Evolutionary conservation across 2,329 filamentous ascomycete genomes (phyloP).

Genomic region (Coniosporium uncinatum): DNA sequence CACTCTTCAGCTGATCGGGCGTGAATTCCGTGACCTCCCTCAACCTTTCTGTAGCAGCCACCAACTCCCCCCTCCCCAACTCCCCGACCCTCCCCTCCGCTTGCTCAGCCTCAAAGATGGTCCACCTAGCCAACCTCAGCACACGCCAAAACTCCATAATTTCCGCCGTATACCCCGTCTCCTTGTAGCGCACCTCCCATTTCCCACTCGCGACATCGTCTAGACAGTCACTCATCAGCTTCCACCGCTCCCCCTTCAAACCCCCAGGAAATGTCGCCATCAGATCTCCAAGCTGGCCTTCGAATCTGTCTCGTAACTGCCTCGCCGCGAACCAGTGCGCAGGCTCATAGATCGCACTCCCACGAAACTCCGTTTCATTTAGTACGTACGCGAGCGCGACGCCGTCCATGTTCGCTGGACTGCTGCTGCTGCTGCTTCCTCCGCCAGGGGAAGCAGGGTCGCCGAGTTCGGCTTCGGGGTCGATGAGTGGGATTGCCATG

Average conservation of each 20-base stretch:
- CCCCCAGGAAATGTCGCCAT: background rate
- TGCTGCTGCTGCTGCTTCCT: too few relatives aligned
- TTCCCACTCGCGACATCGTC: background rate
- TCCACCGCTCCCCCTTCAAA: background rate
- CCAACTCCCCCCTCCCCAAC: background rate
- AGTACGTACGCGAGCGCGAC: constrained; percentile 6
- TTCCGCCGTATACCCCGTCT: background rate
- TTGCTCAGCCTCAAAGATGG: background rate
- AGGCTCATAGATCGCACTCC: constrained; percentile 1
- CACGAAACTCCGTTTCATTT: constrained; percentile 4
- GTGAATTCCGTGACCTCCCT: background rate
- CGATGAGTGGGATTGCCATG: constrained; percentile 13
- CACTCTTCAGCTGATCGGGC: background rate
- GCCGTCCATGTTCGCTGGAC: constrained; percentile 8
- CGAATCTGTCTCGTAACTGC: background rate
- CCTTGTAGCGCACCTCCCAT: background rate
- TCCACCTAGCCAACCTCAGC: background rate
- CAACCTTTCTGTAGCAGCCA: background rate
- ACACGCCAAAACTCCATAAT: background rate
- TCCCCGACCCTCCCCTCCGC: background rate
- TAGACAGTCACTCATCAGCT: background rate
- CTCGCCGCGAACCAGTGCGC: constrained; percentile 11
- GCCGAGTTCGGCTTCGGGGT: constrained; percentile 8
- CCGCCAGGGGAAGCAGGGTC: constrained; percentile 1
- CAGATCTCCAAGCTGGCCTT: background rate